Conservation (phyloP, 2,329 filamentous ascomycete genomes). For the Cadophora sp. region DNA sequence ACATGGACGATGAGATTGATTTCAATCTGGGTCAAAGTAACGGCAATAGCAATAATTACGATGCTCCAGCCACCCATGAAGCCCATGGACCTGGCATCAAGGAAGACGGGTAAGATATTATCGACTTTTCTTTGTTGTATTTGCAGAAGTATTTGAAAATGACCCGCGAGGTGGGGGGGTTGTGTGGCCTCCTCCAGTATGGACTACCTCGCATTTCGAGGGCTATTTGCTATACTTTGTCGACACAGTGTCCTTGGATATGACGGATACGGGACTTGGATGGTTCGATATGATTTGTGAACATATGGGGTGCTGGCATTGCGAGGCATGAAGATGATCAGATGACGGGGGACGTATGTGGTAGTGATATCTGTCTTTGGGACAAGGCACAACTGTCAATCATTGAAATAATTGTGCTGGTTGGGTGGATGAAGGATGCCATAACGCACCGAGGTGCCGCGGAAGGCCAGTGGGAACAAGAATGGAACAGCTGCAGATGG, state of each 20-base stretch:
- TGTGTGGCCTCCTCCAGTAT: not conserved
- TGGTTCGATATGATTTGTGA: not conserved
- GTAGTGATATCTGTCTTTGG: not conserved
- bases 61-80: constrained; percentile 43
- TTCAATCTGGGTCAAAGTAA: constrained; percentile 56
- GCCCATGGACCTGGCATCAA: constrained; percentile 74
- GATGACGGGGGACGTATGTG: not conserved
- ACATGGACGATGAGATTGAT: constrained; percentile 64
- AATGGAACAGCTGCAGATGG: constrained; percentile 3
- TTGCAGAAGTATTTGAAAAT: not conserved
- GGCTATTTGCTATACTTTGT: not conserved
- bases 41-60: constrained; percentile 47
- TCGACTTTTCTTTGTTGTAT: constrained; percentile 34
- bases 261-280: not conserved
- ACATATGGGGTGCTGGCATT: not conserved
- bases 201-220: not conserved
- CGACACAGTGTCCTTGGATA: not conserved
- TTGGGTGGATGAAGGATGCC: not conserved
- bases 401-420: not conserved
- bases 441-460: constrained; percentile 3
- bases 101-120: constrained; percentile 84
- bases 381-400: not conserved
- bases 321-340: not conserved
- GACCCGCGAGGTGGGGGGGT: no score
- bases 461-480: constrained; percentile 8